Evolutionary conservation across 768 basidiomycete genomes (phyloP).

Genomic region (Serendipita sp.): DNA sequence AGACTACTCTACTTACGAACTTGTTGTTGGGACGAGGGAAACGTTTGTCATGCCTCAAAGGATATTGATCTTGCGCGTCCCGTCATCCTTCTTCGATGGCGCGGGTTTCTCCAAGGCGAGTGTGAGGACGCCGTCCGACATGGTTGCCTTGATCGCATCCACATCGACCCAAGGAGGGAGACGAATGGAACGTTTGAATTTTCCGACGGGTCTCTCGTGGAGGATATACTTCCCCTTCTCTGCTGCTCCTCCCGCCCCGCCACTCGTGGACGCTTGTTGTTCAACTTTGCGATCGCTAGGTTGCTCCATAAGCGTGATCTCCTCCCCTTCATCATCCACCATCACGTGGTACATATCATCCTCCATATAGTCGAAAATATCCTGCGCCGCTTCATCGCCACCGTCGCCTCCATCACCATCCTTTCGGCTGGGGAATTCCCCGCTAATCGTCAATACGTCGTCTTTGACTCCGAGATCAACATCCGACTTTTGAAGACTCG

Average conservation of each 20-base stretch:
- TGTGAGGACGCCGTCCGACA: conserved; percentile 33
- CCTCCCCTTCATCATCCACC: neutral
- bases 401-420: too few species aligned
- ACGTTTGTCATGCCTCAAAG: neutral
- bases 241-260: too few species aligned
- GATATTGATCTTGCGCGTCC: neutral
- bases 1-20: too few species aligned
- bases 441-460: conserved; percentile 32
- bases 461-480: conserved; percentile 34
- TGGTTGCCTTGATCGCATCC: conserved; percentile 32
- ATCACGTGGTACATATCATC: neutral
- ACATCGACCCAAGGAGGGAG: conserved; percentile 35
- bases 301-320: neutral
- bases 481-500: conserved; percentile 35
- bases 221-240: conserved; percentile 21
- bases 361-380: neutral
- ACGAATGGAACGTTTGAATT: conserved; percentile 32
- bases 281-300: conserved; percentile 95
- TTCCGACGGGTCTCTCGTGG: conserved; percentile 33
- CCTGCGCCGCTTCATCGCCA: neutral
- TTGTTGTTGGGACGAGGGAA: too few species aligned
- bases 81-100: conserved; percentile 17
- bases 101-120: conserved; percentile 34
- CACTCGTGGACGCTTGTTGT: conserved; percentile 76
- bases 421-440: conserved; percentile 19